phyloP scores from a whole-genome alignment of 2,329 filamentous ascomycete genomes.

The Verticillium nubilum region DNA sequence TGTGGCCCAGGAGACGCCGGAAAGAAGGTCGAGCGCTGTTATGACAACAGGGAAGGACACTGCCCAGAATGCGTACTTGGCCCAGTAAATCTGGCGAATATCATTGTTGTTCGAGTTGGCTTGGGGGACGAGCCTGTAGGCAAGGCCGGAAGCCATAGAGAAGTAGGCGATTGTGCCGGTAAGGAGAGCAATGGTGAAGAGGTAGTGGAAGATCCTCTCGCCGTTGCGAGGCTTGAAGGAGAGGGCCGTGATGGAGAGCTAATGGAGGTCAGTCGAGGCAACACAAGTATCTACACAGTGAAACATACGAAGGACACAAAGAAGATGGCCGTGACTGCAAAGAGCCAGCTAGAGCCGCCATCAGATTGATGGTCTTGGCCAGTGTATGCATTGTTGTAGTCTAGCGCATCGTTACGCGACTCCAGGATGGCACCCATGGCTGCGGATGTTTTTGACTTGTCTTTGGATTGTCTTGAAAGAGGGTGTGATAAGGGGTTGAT shows the following conservation, averaged over 20 bases:
- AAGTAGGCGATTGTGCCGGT: constrained; percentile 46
- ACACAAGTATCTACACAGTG: background rate
- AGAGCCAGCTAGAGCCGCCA: constrained; percentile 50
- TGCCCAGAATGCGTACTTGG: constrained; percentile 51
- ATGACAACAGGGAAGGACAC: constrained; percentile 19
- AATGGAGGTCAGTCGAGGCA: background rate
- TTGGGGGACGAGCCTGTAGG: constrained; percentile 33
- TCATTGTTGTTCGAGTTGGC: constrained; percentile 23
- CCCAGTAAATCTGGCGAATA: constrained; percentile 47
- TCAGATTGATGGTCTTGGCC: constrained; percentile 30
- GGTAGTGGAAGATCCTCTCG: constrained; percentile 52
- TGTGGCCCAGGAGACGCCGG: constrained; percentile 41
- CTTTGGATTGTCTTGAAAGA: background rate
- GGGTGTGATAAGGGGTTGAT: background rate
- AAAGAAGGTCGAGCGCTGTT: background rate
- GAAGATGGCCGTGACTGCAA: constrained; percentile 46
- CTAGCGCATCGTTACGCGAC: constrained; percentile 39
- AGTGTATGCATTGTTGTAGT: constrained; percentile 37
- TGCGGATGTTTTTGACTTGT: background rate
- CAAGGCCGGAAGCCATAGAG: constrained; percentile 46
- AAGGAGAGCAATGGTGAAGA: constrained; percentile 43
- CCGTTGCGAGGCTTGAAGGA: constrained; percentile 36
- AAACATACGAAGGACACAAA: constrained; percentile 37
- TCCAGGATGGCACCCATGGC: constrained; percentile 25
- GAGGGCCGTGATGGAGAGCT: constrained; percentile 35